Evolutionary conservation across 306 rosid species (phyloP), one percentile per base, ranked within the genome.

Genomic region (Quercus suber): DNA sequence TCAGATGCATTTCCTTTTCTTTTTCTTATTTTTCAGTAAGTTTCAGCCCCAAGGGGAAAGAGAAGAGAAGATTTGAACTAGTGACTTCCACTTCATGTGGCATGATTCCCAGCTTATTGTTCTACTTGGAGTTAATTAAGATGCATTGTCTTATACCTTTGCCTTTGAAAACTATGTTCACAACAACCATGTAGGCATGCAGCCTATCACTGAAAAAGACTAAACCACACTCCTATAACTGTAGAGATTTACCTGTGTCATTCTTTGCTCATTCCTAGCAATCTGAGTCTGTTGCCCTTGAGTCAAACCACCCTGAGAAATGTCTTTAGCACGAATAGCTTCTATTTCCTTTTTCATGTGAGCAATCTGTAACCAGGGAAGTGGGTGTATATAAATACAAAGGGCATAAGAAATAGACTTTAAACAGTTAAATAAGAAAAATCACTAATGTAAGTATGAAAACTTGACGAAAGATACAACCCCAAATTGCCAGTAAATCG

Each of bases 241-340:
- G 4, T 68, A 64, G 79, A 73, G 77, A 31, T 77, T 76, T 85
- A 95, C 99, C 97, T 95, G 92, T 63, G 84, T 19, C 17, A 90
- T 95, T 85, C 99, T 91, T 80, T 95, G 99, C 83, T 95, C 99
- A 84, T 92, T 95, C 82, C 99, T 87, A 35, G 99, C 99, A 79
- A 95, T 95, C 84, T 95, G 99, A 78, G 90, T 90, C 83, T 91
- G 99, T 84, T 95, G 99, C 70, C 99, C 99, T 81, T 95, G 99
- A 45, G 98, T 91, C 88, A 95, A 84, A 13, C 99, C 99, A 76
- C 99, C 99, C 86, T 95, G 99, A 84, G 98, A 77, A 73, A 92
- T 91, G 87, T 92, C 99, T 85, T 95, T 95, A 87, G 85, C 93
- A 76, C 97, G 95, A 82, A 95, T 95, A 45, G 97, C 89, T 78